A percentile compares a stretch with the other conserved stretches of the same genome.
phyloP scores from a whole-genome alignment of 345 rosid species.

The Gossypium anomalum region DNA sequence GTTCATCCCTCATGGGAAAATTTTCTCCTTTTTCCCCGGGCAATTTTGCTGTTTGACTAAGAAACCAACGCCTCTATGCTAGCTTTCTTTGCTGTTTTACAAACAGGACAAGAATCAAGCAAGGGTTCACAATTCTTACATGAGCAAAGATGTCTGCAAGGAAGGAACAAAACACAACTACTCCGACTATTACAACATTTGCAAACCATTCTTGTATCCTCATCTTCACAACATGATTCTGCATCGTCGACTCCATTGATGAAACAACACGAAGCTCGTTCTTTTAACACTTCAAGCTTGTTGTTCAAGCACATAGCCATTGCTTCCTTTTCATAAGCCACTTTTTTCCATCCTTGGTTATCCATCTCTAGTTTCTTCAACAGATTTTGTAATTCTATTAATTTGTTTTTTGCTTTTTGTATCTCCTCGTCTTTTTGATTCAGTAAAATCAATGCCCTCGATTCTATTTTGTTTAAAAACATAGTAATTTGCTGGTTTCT shows the following conservation, averaged over 20 bases:
- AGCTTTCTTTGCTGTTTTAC: slow-evolving; percentile 65
- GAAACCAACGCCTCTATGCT: slow-evolving; percentile 58
- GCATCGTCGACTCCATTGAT: slow-evolving; percentile 46
- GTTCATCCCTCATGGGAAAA: no score
- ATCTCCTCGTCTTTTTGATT: slow-evolving; percentile 61
- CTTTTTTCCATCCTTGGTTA: slow-evolving; percentile 53
- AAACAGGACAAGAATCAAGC: slow-evolving; percentile 65
- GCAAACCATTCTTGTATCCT: slow-evolving; percentile 28
- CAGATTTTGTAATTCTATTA: slow-evolving; percentile 51
- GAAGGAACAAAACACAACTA: slow-evolving; percentile 75
- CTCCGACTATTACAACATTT: slow-evolving; percentile 42
- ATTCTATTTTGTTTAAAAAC: slow-evolving; percentile 37
- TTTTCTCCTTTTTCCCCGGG: slow-evolving; percentile 21
- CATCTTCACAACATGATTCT: slow-evolving; percentile 43
- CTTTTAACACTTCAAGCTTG: slow-evolving; percentile 38
- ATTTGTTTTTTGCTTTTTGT: slow-evolving; percentile 37
- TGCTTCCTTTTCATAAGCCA: slow-evolving; percentile 57
- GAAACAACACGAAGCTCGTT: slow-evolving; percentile 31
- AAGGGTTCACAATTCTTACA: slow-evolving; percentile 55
- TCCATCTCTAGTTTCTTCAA: slow-evolving; percentile 52
- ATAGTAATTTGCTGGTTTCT: slow-evolving; percentile 41
- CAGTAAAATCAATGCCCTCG: slow-evolving; percentile 33
- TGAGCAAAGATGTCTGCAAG: slow-evolving; percentile 88
- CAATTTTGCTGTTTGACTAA: slow-evolving; percentile 27
- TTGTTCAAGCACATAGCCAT: slow-evolving; percentile 45